A percentile compares a stretch with the other conserved stretches of the same genome.
Evolutionary conservation across 805 yeast species (phyloP).

Genomic region (Vanderwaltozyma tropicalis): DNA sequence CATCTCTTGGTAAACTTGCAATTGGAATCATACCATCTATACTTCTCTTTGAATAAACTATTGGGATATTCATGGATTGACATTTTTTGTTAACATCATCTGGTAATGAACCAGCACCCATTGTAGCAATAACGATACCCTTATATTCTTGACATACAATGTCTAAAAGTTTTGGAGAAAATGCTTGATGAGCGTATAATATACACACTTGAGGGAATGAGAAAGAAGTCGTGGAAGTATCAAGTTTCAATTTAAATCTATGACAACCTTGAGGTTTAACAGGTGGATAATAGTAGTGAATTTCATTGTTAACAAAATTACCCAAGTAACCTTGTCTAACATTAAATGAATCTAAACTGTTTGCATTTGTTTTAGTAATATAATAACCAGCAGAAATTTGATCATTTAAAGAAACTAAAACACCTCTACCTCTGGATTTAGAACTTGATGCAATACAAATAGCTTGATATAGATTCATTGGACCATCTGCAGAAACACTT

Average conservation of each 20-base stretch:
- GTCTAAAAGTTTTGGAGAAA: constrained; percentile 39
- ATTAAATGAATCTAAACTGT: constrained; percentile 60
- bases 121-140: constrained; percentile 56
- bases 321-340: constrained; percentile 65
- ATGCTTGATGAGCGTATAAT: constrained; percentile 52
- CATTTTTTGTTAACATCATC: constrained; percentile 37
- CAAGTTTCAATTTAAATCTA: constrained; percentile 32
- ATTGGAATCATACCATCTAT: constrained; percentile 64
- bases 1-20: constrained; percentile 31
- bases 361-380: constrained; percentile 61
- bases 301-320: constrained; percentile 54
- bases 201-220: constrained; percentile 36
- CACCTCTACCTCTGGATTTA: constrained; percentile 46
- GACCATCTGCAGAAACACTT: constrained; percentile 61
- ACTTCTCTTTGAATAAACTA: constrained; percentile 54
- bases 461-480: constrained; percentile 63
- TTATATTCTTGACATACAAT: constrained; percentile 37
- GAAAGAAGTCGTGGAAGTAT: constrained; percentile 8
- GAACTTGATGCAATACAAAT: constrained; percentile 48
- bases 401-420: constrained; percentile 56
- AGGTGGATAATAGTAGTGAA: constrained; percentile 56
- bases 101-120: constrained; percentile 62
- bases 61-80: constrained; percentile 38
- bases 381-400: constrained; percentile 61
- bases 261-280: constrained; percentile 44